These are phyloP conservation scores for Leccinum subtestaceum DNA, from an alignment of 768 basidiomycete genomes.

Conservation along the genomic window DNA sequence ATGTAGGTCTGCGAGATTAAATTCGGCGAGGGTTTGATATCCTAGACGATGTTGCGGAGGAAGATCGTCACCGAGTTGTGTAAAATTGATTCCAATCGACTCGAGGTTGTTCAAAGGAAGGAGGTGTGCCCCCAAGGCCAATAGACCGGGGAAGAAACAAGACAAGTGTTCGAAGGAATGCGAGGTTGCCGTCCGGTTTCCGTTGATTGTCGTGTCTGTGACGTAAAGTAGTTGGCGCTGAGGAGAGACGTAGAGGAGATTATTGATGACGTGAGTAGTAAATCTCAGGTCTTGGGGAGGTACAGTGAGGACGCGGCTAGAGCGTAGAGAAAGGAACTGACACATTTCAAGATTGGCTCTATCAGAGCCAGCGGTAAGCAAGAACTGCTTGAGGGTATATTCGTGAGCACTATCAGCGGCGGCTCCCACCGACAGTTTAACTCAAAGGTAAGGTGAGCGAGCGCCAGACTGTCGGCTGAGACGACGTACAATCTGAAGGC, in stretches of 20 bases:
- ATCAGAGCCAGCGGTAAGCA: slow-evolving; percentile 63
- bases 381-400: slow-evolving; percentile 71
- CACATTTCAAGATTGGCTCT: slow-evolving; percentile 63
- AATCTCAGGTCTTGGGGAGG: slow-evolving; percentile 50
- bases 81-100: slow-evolving; percentile 45
- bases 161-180: slow-evolving; percentile 70
- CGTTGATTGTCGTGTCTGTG: slow-evolving; percentile 44
- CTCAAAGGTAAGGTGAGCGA: slow-evolving; percentile 14
- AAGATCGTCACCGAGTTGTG: slow-evolving; percentile 33
- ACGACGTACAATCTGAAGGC: slow-evolving; percentile 46
- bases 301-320: slow-evolving; percentile 5
- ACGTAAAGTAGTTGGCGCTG: slow-evolving; percentile 66
- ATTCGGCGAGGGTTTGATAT: slow-evolving; percentile 40
- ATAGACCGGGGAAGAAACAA: slow-evolving; percentile 73
- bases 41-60: slow-evolving; percentile 24
- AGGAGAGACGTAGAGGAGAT: slow-evolving; percentile 66
- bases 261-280: slow-evolving; percentile 59
- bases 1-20: slow-evolving; percentile 62
- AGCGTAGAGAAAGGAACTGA: slow-evolving; percentile 32
- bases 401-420: slow-evolving; percentile 75
- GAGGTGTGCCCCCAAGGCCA: slow-evolving; percentile 67
- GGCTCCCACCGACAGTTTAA: slow-evolving; percentile 58
- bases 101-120: slow-evolving; percentile 56
- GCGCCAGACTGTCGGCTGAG: neutral
- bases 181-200: slow-evolving; percentile 35